Base-by-base conservation (phyloP, 2,329 filamentous ascomycete genomes). In the Podosphaera fusca region DNA sequence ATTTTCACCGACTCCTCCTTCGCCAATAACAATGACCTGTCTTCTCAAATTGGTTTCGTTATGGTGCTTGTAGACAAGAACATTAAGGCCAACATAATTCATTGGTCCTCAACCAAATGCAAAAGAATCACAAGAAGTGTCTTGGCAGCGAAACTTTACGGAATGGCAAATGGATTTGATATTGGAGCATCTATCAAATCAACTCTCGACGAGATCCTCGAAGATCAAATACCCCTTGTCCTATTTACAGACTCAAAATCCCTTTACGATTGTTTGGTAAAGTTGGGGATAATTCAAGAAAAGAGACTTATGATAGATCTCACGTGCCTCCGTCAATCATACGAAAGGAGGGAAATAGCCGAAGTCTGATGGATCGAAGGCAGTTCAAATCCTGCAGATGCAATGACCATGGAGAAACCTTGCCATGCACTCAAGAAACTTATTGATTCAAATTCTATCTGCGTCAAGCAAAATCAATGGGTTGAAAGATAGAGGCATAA, bases 41-140 rank as follows among this genome's bases (percentile, higher is more conserved):
- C 40, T 29, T 56, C 55, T 56, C 42, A 56, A 56, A 56, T 56
- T 7, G 55, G 55, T 2, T 56, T 30, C 10, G 42, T 49, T 12
- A 49, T 56, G 8, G 38, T 46, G 7, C 31, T 56, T 5, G 6
- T 30, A 34, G 31, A 56, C 31, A 47, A 46, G 21, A 29, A 46
- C 21, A 56, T 36, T 47, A 47, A 56, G 3, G 55, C 55, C 8
- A 56, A 56, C n/a, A 49, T 50, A 10, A 1, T 50, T 10, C 31
- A 49, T 36, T 49, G 40, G 55, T 47, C 55, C 1, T 49, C 42
- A 8, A 30, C 30, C 8, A 56, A 56, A 21, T 56, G 55, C 12
- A 60, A 56, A 46, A 40, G 57, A 36, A 36, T 53, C 1, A 36
- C 50, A 36, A 14, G 50, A 31, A 53, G 50, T 36, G 31, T 53